Conservation (phyloP, 345 rosid species). For the Syzygium grande region DNA sequence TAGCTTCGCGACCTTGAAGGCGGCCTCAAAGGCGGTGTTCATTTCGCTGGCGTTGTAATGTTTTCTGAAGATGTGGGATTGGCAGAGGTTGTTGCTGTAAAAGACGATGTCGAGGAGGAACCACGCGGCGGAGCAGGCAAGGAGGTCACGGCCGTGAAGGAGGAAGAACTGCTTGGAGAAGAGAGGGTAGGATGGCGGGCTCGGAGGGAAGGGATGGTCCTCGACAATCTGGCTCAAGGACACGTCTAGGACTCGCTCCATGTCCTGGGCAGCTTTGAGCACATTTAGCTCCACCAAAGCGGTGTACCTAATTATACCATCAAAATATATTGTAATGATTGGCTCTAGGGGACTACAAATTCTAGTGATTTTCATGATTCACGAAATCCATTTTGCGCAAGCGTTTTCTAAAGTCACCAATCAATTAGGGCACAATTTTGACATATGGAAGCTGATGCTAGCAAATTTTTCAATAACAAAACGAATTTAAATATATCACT, state of each 20-base stretch:
- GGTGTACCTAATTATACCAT: constrained; percentile 37
- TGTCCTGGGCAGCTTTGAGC: constrained; percentile 60
- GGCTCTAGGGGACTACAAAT: too few relatives aligned
- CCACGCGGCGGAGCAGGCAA: constrained; percentile 53
- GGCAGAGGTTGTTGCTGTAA: constrained; percentile 62
- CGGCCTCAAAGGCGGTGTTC: constrained; percentile 26
- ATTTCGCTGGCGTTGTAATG: background rate
- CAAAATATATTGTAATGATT: background rate
- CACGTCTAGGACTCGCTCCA: constrained; percentile 46
- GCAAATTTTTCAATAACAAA: too few relatives aligned
- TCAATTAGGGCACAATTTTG: too few relatives aligned
- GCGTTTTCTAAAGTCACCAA: too few relatives aligned
- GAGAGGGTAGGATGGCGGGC: constrained; percentile 28
- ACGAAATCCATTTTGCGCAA: too few relatives aligned
- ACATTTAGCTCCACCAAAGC: constrained; percentile 66
- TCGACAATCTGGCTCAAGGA: constrained; percentile 37
- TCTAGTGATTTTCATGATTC: too few relatives aligned
- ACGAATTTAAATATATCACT: too few relatives aligned
- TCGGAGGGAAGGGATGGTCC: constrained; percentile 14
- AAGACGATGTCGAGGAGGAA: constrained; percentile 60
- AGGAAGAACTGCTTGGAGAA: constrained; percentile 48
- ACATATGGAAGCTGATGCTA: too few relatives aligned
- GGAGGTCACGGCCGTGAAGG: constrained; percentile 61
- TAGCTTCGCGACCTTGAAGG: constrained; percentile 29
- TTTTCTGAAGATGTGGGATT: constrained; percentile 33